A percentile compares a stretch with the other conserved stretches of the same genome.
Evolutionary conservation across 1,139 yeast genomes (phyloP).

Genomic region (Saccharomyces hybrid): DNA sequence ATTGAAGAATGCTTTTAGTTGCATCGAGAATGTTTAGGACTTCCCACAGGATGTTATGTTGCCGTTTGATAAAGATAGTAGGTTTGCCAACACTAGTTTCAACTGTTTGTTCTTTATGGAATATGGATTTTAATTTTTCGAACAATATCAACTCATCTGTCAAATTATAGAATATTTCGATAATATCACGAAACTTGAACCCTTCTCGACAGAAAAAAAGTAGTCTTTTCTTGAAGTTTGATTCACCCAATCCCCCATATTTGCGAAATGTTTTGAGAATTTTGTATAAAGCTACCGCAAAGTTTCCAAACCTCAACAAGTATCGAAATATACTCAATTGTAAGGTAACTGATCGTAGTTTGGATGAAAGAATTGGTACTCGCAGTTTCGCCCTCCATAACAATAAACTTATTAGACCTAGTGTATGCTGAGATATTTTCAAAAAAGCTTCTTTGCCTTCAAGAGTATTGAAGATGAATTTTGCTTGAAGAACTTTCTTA

Average conservation of each 20-base stretch:
- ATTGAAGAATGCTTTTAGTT: neutral
- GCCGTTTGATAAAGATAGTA: neutral
- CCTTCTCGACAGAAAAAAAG: neutral
- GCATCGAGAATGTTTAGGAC: neutral
- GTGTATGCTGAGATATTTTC: neutral
- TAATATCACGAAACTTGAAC: neutral
- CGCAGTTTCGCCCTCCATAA: neutral
- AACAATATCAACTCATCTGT: slow-evolving; percentile 54
- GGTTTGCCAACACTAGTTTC: neutral
- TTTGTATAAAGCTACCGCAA: slow-evolving; percentile 36
- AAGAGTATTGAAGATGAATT: neutral
- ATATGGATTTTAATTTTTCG: slow-evolving; percentile 37
- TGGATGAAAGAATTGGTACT: neutral
- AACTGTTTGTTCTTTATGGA: neutral
- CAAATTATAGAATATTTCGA: slow-evolving; percentile 37
- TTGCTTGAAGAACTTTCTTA: neutral
- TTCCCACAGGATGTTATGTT: neutral
- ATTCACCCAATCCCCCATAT: neutral
- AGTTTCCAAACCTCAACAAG: slow-evolving; percentile 60
- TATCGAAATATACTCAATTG: slow-evolving; percentile 59
- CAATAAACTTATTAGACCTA: neutral
- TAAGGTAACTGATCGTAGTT: slow-evolving; percentile 31
- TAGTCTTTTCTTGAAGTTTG: neutral
- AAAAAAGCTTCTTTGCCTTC: neutral
- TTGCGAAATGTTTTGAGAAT: neutral